Evolutionary conservation across 169 alveolate genomes (phyloP).

Genomic region (Plasmodium berghei): DNA sequence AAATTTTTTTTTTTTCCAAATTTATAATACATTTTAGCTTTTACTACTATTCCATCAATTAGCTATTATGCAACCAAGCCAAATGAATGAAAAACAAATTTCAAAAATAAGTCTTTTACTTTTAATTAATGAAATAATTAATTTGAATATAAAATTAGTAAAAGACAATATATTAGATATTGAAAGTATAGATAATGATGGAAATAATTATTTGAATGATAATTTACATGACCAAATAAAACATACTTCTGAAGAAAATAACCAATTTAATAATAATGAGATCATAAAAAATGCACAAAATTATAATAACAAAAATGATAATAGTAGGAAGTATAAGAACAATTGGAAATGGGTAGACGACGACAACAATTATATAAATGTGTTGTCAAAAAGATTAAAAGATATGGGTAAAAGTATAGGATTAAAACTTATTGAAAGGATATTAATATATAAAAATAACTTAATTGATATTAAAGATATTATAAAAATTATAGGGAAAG

Average conservation of each 20-base stretch:
- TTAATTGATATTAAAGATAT: conserved; percentile 49
- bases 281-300: background rate
- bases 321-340: background rate
- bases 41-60: too few relatives aligned
- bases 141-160: conserved; percentile 27
- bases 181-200: conserved; percentile 9
- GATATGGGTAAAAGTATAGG: conserved; percentile 70
- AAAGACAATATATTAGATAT: conserved; percentile 14
- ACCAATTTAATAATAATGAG: background rate
- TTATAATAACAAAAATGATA: background rate
- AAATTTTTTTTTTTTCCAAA: background rate
- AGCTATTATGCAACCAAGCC: background rate
- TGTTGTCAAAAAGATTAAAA: conserved; percentile 25
- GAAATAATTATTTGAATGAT: too few relatives aligned
- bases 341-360: background rate
- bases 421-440: conserved; percentile 31
- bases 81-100: conserved; percentile 43
- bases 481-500: conserved; percentile 42
- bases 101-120: conserved; percentile 50
- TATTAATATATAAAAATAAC: conserved; percentile 45
- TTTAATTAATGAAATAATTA: conserved; percentile 53
- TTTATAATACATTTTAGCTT: background rate
- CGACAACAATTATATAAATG: background rate
- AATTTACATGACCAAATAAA: conserved; percentile 3
- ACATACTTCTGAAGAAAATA: conserved; percentile 5